phyloP scores from a whole-genome alignment of 2,329 filamentous ascomycete genomes.

The Stagonosporopsis tanaceti region DNA sequence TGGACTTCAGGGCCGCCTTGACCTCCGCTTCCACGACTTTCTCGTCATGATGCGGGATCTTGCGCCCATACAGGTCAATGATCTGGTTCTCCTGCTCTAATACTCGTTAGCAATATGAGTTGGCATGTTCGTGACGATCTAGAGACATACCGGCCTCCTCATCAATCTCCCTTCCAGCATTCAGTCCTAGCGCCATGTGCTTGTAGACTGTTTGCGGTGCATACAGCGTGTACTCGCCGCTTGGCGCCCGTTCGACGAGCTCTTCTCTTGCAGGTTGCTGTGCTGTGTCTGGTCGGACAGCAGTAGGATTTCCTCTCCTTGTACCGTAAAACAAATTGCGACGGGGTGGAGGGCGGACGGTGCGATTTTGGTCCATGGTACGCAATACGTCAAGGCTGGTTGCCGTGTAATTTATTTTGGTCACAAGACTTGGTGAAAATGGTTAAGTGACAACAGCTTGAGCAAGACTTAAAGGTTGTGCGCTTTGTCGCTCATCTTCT shows the following conservation, averaged over 20 bases:
- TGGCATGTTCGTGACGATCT: neutral
- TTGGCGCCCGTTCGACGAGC: slow-evolving; percentile 59
- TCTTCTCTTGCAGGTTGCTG: slow-evolving; percentile 46
- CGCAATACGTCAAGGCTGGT: too few species aligned
- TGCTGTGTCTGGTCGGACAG: slow-evolving; percentile 32
- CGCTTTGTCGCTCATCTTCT: neutral
- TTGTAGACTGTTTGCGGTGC: slow-evolving; percentile 37
- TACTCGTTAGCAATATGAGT: neutral
- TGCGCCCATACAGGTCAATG: slow-evolving; percentile 44
- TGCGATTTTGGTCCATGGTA: slow-evolving; percentile 27
- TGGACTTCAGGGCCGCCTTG: slow-evolving; percentile 63
- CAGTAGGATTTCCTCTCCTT: slow-evolving; percentile 33
- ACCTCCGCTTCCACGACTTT: slow-evolving; percentile 50
- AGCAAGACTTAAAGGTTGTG: neutral
- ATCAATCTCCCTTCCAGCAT: slow-evolving; percentile 30
- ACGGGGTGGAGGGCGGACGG: slow-evolving; percentile 40
- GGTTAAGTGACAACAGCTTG: neutral
- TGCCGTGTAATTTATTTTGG: neutral
- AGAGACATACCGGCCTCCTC: slow-evolving; percentile 41
- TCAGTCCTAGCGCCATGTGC: slow-evolving; percentile 31
- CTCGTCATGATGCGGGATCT: slow-evolving; percentile 41
- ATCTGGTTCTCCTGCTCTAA: slow-evolving; percentile 46
- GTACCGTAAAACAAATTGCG: slow-evolving; percentile 42
- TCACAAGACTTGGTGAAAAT: neutral
- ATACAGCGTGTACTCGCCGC: slow-evolving; percentile 56